Evolutionary conservation across 768 basidiomycete genomes (phyloP), one percentile per base, ranked within the genome.

Genomic region (Amanita fuliginea): DNA sequence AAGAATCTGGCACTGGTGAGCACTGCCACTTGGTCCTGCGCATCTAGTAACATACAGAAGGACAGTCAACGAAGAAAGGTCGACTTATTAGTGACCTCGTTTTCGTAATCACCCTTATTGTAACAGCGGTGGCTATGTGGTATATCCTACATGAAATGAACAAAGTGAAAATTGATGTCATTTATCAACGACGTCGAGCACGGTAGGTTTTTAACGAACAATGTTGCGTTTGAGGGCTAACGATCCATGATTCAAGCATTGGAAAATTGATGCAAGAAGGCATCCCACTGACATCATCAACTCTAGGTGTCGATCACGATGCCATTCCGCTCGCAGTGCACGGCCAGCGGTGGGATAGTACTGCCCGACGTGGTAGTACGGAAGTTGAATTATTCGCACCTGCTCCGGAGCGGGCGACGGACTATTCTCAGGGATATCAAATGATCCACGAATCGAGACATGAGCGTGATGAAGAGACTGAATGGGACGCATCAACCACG

Each of bases 71-170:
- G 60, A 72, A 61, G 2, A 72, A 72, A 54, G 76, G 80, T 59
- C 77, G 71, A 53, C 77, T 85, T 53, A 75, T 91, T 53, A 83
- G 80, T 47, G 76, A 86, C 53, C 61, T 71, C 4, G 85, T 93
- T 3, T 64, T 91, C 24, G 82, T 60, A 5, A 47, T 85, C 34
- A 89, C 89, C 0, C 60, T 80, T 33, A 36, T 89, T 16, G 76
- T 94, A 54, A 93, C 92, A 0, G 41, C 86, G 46, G 61, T 67
- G 21, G 85, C 92, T 0, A 83, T 86, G 72, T 93, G 87, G 86
- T 94, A 86, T 61, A 87, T 95, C 56, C 75, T 76, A 55, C 72
- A 63, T 46, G 60, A 80, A 62, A 87, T 95, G 77, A 77, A 80
- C 62, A 66, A 70, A 47, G 78, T 72, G 32, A 88, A 86, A 58